Evolutionary conservation across 2,329 filamentous ascomycete species (phyloP).

Genomic region (Alternaria ethzedia): DNA sequence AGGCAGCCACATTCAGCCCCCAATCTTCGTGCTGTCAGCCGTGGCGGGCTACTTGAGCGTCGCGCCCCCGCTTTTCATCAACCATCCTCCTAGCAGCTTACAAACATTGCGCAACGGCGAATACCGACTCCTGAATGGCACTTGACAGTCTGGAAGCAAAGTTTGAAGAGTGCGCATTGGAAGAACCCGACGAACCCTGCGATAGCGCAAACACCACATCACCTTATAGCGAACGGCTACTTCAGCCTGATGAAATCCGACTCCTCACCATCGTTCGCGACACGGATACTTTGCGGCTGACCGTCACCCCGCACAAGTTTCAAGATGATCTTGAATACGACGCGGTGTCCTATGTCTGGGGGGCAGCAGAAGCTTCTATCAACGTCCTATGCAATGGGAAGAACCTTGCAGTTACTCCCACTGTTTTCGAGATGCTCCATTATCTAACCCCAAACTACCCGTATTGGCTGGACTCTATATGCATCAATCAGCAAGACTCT

Average conservation of each 20-base stretch:
- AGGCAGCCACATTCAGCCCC: not conserved
- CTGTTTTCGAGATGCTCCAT: not conserved
- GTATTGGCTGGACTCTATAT: not conserved
- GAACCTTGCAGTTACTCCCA: not conserved
- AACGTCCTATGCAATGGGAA: not conserved
- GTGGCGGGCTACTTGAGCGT: not conserved
- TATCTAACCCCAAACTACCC: fast-evolving
- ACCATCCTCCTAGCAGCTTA: not conserved
- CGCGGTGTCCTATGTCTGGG: not conserved
- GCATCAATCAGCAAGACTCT: not conserved
- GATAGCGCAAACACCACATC: not conserved
- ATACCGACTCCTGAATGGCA: not conserved
- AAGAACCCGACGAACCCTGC: fast-evolving
- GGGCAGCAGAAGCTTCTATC: not conserved
- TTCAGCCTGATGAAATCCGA: not conserved
- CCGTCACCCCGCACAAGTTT: not conserved
- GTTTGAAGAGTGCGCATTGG: not conserved
- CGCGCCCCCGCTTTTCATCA: not conserved
- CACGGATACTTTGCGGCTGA: not conserved
- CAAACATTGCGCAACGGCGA: not conserved
- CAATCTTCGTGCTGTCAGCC: not conserved
- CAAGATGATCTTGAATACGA: not conserved
- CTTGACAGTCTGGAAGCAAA: not conserved
- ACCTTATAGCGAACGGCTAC: not conserved
- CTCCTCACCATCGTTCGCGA: not conserved